Evolutionary conservation across 805 yeast species (phyloP), one percentile per base, ranked within the genome.

Genomic region (Kuraishia floccosa): DNA sequence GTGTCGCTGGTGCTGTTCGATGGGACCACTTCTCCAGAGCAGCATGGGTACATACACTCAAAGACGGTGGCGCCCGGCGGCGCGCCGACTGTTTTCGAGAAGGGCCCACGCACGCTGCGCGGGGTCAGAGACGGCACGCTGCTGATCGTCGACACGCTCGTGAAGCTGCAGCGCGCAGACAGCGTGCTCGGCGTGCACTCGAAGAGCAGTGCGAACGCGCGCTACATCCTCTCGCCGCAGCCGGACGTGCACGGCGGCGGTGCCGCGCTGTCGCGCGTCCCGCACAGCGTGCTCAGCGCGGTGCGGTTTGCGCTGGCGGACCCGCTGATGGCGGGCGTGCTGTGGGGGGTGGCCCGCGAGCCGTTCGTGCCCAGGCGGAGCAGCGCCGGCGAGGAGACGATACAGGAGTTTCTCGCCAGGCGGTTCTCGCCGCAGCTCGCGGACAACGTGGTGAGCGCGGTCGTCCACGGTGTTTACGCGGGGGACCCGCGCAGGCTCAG

Each of bases 21-120:
- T 38, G 47, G 65, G 12, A 39, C 62, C 1, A 33, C 44, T 1
- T 56, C 72, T 24, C 53, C 72, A 4, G 96, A 96, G 10, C n/a
- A n/a, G n/a, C n/a, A n/a, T n/a, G 98, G 98, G 0, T 87, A 81
- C 68, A 81, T 89, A 46, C 54, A 65, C 26, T 65, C 85, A 1
- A 58, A 68, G 35, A 41, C 45, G 9, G 49, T 57, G n/a, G 40
- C 42, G n/a, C 21, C 14, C 23, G n/a, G 12, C 15, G 6, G 9
- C 22, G 22, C 22, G 13, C 38, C 10, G 29, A 59, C 19, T 10
- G 36, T 63, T 3, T 50, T 84, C 19, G 97, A 91, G 44, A 79
- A 77, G 38, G 98, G 97, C 0, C 97, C 98, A 0, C 59, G 97
- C 30, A 91, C 97, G 0, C 57, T 91, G 27, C 59, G 96, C 36